A percentile compares a stretch with the other conserved stretches of the same genome.
Evolutionary conservation across 805 yeast genomes (phyloP).

Genomic region (Wickerhamomyces xylosicus): DNA sequence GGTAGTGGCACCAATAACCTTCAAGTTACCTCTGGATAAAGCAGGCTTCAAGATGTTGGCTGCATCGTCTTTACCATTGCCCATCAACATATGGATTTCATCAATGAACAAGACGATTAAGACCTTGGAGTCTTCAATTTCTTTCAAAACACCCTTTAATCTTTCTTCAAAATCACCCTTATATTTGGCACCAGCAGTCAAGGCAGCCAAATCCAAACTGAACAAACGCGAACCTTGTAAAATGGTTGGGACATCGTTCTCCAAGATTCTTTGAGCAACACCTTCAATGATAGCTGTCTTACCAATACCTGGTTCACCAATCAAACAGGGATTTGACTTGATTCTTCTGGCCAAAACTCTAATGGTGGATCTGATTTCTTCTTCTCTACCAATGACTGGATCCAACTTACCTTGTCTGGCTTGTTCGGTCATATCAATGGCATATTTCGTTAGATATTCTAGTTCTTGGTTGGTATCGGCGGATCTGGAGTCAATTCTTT

Average conservation of each 20-base stretch:
- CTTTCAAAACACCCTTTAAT: constrained; percentile 90
- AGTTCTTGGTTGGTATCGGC: constrained; percentile 83
- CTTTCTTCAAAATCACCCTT: constrained; percentile 99
- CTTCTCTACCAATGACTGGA: constrained; percentile 98
- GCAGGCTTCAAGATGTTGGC: constrained; percentile 96
- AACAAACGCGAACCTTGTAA: constrained; percentile 72
- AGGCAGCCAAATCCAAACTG: constrained; percentile 89
- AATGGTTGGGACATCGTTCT: constrained; percentile 88
- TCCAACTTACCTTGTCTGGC: constrained; percentile 93
- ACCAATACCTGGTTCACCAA: constrained; percentile 99
- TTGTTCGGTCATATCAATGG: constrained; percentile 85
- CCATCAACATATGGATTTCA: constrained; percentile 99
- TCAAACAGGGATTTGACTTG: constrained; percentile 90
- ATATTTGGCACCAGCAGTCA: constrained; percentile 97
- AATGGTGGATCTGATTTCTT: constrained; percentile 91
- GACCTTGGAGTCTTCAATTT: constrained; percentile 78
- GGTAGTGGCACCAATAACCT: constrained; percentile 98
- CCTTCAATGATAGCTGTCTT: constrained; percentile 98
- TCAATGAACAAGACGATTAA: constrained; percentile 89
- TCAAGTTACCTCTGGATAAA: constrained; percentile 91
- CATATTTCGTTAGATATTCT: constrained; percentile 84
- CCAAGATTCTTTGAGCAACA: constrained; percentile 94
- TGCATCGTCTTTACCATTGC: constrained; percentile 95
- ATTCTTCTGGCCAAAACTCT: constrained; percentile 95
- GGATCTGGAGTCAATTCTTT: constrained; percentile 83